Percentiles rank a stretch among this genome's conserved stretches.
Conservation (phyloP, 176 grass and related monocot genomes). For the Carex kokanica region DNA sequence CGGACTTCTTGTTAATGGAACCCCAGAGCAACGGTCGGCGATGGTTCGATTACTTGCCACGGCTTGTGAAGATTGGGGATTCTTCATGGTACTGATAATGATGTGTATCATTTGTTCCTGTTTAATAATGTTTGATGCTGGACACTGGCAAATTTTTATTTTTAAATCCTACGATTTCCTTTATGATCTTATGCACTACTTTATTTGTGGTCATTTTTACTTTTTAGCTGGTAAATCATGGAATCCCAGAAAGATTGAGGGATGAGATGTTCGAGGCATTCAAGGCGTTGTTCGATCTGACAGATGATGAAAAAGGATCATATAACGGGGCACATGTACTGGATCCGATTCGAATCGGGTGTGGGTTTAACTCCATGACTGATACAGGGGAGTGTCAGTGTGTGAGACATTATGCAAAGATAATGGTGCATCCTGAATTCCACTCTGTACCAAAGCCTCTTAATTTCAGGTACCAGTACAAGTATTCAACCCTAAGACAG, state of each 20-base stretch:
- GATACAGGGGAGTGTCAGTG: constrained; percentile 36
- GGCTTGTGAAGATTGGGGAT: constrained; percentile 69
- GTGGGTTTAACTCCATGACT: constrained; percentile 40
- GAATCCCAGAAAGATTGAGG: constrained; percentile 42
- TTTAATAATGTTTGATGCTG: too few species aligned
- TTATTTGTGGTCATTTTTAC: background rate
- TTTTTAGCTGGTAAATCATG: constrained; percentile 62
- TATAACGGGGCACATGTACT: constrained; percentile 31
- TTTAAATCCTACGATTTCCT: background rate
- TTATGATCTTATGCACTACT: too few species aligned
- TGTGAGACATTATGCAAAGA: constrained; percentile 53
- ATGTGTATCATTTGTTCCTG: too few species aligned
- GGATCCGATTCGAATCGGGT: constrained; percentile 55
- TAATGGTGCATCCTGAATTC: constrained; percentile 59
- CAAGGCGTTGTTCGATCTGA: constrained; percentile 41
- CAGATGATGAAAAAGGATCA: constrained; percentile 39
- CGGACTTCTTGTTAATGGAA: constrained; percentile 37
- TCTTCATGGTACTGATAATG: constrained; percentile 57
- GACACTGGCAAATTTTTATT: too few species aligned
- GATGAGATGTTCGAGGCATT: constrained; percentile 28
- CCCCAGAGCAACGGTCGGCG: constrained; percentile 22
- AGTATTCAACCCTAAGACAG: background rate
- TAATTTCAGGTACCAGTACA: constrained; percentile 46
- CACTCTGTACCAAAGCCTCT: constrained; percentile 51
- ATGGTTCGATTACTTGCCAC: constrained; percentile 35